phyloP scores from a whole-genome alignment of 2,329 filamentous ascomycete species.

The Fusarium fracticaudum region DNA sequence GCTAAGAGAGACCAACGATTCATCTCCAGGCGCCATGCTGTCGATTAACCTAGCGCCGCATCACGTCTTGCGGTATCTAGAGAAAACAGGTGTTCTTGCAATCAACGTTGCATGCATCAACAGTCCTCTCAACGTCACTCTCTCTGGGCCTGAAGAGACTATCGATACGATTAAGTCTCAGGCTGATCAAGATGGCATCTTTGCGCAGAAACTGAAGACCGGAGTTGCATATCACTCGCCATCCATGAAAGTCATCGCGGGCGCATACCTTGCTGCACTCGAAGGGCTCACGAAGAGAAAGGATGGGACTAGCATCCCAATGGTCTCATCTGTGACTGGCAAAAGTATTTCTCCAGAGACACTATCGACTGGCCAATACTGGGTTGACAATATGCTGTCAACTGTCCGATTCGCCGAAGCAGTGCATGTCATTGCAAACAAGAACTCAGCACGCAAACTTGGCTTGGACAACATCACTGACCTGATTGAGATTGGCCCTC shows the following conservation, averaged over 20 bases:
- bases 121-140: constrained; percentile 58
- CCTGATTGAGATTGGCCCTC: constrained; percentile 41
- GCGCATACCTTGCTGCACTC: constrained; percentile 51
- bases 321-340: constrained; percentile 54
- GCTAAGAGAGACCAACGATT: constrained; percentile 25
- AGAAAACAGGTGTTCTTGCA: neutral
- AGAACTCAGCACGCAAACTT: neutral
- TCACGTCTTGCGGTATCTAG: neutral
- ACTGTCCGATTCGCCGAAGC: constrained; percentile 51
- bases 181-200: constrained; percentile 52
- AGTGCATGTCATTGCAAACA: constrained; percentile 6
- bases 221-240: constrained; percentile 61
- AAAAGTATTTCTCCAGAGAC: constrained; percentile 47
- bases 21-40: constrained; percentile 38
- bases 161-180: constrained; percentile 50
- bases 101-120: constrained; percentile 56
- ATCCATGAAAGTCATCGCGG: constrained; percentile 58
- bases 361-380: constrained; percentile 49
- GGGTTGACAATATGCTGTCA: constrained; percentile 51
- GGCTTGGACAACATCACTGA: neutral
- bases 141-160: constrained; percentile 55
- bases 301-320: neutral
- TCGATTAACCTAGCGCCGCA: constrained; percentile 27
- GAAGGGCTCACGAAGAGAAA: neutral
- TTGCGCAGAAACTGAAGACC: constrained; percentile 56